Evolutionary conservation across 2,329 filamentous ascomycete species (phyloP), one percentile per base, ranked within the genome.

Genomic region (Trichocomaceae sp.): DNA sequence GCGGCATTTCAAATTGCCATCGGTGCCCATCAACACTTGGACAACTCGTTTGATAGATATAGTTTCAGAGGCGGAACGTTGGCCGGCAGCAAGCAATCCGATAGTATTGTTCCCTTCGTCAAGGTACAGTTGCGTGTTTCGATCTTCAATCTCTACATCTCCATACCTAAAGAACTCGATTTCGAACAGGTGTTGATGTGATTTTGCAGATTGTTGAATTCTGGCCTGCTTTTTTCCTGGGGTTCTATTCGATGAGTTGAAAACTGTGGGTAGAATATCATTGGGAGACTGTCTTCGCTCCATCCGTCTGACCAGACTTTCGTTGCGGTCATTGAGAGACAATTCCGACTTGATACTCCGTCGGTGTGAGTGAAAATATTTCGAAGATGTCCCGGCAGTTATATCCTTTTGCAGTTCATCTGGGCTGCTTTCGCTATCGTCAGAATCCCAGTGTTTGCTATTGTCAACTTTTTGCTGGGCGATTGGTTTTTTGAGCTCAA

Each of bases 401-500:
- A 61, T 66, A 9, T 62, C 69, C 10, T 70, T 71, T 54, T 74
- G 72, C 2, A 74, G 57, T 54, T 69, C 72, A 62, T 74, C 72
- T 5, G 70, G 63, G 53, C 72, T 74, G 53, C 72, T 74, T 39
- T 73, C 71, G 39, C 64, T 61, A n/a, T 52, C 47, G 22, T 58
- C 60, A 17, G 53, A 55, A 35, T 22, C 13, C 17, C 47, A 59
- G 31, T 35, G 51, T 7, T 55, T 39, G 2, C 29, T 53, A 47
- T 59, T 52, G 3, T 3, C 10, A 22, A n/a, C 2, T 29, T 8
- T 13, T 2, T 9, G 23, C 26, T 31, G 10, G 8, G n/a, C 13
- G 2, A 47, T 22, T 2, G 13, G 23, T 9, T 5, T 17, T 47
- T 9, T n/a, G 9, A 13, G 23, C 9, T 42, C 15, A 39, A 29